Evolutionary conservation across 106 monocot species (phyloP), one percentile per base, ranked within the genome.

Genomic region (Agapanthus africanus): DNA sequence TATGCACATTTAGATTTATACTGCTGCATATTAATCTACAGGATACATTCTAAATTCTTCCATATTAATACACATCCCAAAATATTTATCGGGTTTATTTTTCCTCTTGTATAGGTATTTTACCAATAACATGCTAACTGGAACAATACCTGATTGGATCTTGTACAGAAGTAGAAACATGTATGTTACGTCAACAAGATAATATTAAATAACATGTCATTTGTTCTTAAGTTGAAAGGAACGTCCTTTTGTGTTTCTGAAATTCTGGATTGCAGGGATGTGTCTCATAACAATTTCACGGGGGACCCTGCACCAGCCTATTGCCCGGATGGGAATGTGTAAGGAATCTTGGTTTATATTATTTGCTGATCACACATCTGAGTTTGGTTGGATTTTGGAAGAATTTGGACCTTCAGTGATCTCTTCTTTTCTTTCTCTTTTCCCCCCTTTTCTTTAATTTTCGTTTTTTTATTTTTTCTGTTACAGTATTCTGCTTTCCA

Each of bases 101-200:
- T 47, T 47, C 46, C 13, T 47, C 46, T 47, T 44, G 31, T 46
- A 44, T 66, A 95, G 94, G 81, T 95, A 75, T 39, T 76, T 95
- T 37, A 85, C 83, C 34, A 80, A 77, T 66, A 95, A 95, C 67
- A 87, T 36, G 71, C 63, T 95, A 10, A 85, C 36, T 70, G 94
- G 94, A 68, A 37, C 59, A 60, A 82, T 95, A 61, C 94, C 94
- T 37, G 2, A 11, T 78, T 95, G 94, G 94, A 85, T 91, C 73
- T 31, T 23, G 81, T 73, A 71, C 73, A 73, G 39, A 30, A 78
- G 46, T 47, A 47, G 6, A 57, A 26, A n/a, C 19, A 19, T 47
- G 46, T 47, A 47, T 2, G 46, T 47, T 47, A 47, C 19, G 13
- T 13, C 46, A 15, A 13, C 19, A 13, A 7, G 46, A n/a, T n/a